Conservation (phyloP, 1,284 basidiomycete species). For the Schizophyllum commune region DNA sequence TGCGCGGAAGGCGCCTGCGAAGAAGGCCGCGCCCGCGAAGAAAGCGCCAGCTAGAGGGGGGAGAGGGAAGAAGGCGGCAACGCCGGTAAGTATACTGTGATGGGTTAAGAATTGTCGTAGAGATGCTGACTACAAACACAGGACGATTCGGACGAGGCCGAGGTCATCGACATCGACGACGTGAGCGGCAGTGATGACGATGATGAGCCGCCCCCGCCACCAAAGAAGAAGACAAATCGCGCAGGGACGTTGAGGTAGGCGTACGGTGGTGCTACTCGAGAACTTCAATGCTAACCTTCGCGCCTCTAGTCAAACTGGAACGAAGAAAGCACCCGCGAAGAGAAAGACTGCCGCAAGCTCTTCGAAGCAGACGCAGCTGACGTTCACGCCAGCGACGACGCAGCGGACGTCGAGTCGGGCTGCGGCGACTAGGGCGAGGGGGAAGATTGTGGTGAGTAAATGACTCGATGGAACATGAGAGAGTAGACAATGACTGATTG, state of each 20-base stretch:
- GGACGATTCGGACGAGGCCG: conserved; percentile 47
- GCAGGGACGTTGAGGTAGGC: conserved; percentile 56
- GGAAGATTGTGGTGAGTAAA: conserved; percentile 43
- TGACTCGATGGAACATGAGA: too few relatives aligned
- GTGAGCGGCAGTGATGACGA: conserved; percentile 55
- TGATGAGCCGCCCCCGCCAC: conserved; percentile 35
- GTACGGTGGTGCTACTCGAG: conserved; percentile 10
- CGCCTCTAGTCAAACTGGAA: conserved; percentile 31
- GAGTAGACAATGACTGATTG: background rate
- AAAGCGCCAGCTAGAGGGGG: conserved; percentile 34
- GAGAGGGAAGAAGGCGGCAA: conserved; percentile 42
- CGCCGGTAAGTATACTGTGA: conserved; percentile 16
- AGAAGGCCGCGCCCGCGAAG: conserved; percentile 25
- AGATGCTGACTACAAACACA: conserved; percentile 8
- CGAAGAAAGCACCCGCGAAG: conserved; percentile 56
- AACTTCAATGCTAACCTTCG: background rate
- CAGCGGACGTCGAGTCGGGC: conserved; percentile 38
- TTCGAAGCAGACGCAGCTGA: conserved; percentile 49
- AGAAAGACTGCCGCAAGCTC: conserved; percentile 37
- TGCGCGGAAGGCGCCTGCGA: conserved; percentile 36
- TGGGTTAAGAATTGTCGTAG: background rate
- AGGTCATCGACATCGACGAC: conserved; percentile 38
- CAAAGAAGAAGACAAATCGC: conserved; percentile 54
- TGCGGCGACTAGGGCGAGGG: conserved; percentile 51
- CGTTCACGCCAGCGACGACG: conserved; percentile 51